These are phyloP conservation scores for Populus hybrid DNA, from an alignment of 441 rosid genomes.

Conservation along the genomic window DNA sequence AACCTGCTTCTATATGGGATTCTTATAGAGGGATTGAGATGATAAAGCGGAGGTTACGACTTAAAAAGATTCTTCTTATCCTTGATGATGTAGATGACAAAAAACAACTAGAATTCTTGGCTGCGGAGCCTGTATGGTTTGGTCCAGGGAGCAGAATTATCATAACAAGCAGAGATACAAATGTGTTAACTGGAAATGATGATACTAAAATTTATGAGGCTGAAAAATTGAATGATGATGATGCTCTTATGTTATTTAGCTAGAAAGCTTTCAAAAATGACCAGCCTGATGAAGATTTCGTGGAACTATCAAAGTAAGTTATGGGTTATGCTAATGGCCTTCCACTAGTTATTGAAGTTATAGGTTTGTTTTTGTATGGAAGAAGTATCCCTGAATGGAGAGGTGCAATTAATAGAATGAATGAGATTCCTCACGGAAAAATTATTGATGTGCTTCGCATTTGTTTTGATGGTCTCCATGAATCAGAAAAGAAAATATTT, in stretches of 20 bases:
- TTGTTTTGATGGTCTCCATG: constrained; percentile 9
- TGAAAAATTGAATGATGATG: background rate
- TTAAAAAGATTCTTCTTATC: background rate
- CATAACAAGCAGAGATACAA: background rate
- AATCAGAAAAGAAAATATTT: constrained; percentile 9
- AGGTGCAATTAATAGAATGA: constrained; percentile 24
- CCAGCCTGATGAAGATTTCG: too few relatives aligned
- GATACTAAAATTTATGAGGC: background rate
- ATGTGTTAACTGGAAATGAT: background rate
- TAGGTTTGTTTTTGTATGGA: constrained; percentile 11
- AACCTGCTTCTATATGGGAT: background rate
- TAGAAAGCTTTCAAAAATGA: too few relatives aligned
- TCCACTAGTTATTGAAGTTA: background rate
- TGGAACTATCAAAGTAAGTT: too few relatives aligned
- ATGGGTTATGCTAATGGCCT: too few relatives aligned
- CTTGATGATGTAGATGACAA: too few relatives aligned
- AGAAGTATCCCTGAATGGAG: constrained; percentile 18
- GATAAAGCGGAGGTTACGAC: background rate
- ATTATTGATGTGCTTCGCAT: constrained; percentile 9
- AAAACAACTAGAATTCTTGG: too few relatives aligned
- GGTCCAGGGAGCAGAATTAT: too few relatives aligned
- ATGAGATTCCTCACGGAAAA: constrained; percentile 9
- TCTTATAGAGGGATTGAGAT: background rate
- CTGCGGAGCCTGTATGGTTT: too few relatives aligned
- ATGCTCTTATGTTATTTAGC: constrained; percentile 13